These are phyloP conservation scores for Colletotrichum cuscutae DNA, from an alignment of 2,329 filamentous ascomycete species.

Conservation along the genomic window DNA sequence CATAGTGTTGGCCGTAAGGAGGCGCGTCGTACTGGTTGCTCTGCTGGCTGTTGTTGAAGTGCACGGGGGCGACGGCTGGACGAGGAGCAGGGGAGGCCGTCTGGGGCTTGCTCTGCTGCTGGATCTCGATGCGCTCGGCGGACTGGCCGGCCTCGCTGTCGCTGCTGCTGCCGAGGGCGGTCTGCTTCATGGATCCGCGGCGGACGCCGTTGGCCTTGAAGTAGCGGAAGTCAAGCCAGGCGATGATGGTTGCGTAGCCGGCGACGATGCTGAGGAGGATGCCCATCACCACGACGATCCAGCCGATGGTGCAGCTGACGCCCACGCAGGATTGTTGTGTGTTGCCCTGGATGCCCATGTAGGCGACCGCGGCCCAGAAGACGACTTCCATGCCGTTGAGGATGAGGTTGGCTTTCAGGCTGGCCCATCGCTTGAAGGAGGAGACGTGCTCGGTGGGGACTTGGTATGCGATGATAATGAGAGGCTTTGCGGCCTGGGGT, in stretches of 20 bases:
- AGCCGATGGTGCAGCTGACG: constrained; percentile 27
- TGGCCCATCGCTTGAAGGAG: constrained; percentile 47
- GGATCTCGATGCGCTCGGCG: not conserved
- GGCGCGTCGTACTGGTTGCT: not conserved
- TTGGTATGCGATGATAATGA: constrained; percentile 53
- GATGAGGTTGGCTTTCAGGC: constrained; percentile 52
- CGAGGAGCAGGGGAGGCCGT: not conserved
- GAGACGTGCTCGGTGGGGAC: constrained; percentile 48
- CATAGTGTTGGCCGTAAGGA: not conserved
- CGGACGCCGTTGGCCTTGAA: constrained; percentile 11
- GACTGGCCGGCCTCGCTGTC: constrained; percentile 2
- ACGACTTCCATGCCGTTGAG: constrained; percentile 53
- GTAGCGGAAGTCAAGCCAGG: constrained; percentile 26
- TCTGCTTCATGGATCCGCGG: constrained; percentile 6
- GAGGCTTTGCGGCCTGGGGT: constrained; percentile 47
- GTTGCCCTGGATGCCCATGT: constrained; percentile 35
- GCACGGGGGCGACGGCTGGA: not conserved
- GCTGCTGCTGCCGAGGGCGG: constrained; percentile 8
- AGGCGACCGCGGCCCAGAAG: constrained; percentile 49
- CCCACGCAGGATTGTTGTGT: constrained; percentile 21
- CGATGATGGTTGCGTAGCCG: constrained; percentile 20
- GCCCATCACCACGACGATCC: constrained; percentile 20
- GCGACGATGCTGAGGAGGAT: constrained; percentile 28
- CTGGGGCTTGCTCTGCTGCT: not conserved
- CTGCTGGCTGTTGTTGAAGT: not conserved